Base-by-base conservation (phyloP, 495 filamentous ascomycete species). In the Aspergillus indologenus region DNA sequence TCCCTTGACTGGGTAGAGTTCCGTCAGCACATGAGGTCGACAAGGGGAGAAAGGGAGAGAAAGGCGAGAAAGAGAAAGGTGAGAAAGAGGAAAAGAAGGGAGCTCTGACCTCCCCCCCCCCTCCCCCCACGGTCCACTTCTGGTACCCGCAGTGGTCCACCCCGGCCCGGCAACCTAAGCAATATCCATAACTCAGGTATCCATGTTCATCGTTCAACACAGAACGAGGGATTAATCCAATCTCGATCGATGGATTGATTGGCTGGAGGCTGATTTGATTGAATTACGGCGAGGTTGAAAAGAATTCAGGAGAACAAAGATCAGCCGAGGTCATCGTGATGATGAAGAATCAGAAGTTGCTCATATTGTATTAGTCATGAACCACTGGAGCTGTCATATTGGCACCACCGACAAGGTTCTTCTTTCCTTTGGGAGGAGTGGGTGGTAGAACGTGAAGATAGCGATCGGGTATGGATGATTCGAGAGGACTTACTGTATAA, bases 121-220 rank as follows among this genome's bases (percentile, higher is more conserved):
- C n/a, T n/a, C n/a, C 34, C 34, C 12, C 61, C 62, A 68, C 54
- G 65, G 58, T 62, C 61, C 65, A 67, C 65, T 57, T 40, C 34
- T 40, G 34, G 62, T 59, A 57, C 61, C 63, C 63, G 62, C 64
- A 34, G 64, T 61, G 64, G 61, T 64, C 64, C 66, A 69, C 61
- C 62, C 61, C 66, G 67, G 67, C 22, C 67, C 67, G 67, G 59
- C 61, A 66, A 51, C 54, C 66, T 66, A 66, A 64, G 63, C 61
- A 62, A 61, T 61, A 63, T n/a, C n/a, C n/a, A n/a, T n/a, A n/a
- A n/a, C n/a, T n/a, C n/a, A n/a, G n/a, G n/a, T 58, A 66, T 62
- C 64, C 24, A 49, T 43, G 47, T n/a, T n/a, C n/a, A n/a, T n/a
- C n/a, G n/a, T n/a, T n/a, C n/a, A n/a, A n/a, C n/a, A n/a, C n/a